Conservation (phyloP, 306 rosid genomes). For the Cyamopsis tetragonoloba region DNA sequence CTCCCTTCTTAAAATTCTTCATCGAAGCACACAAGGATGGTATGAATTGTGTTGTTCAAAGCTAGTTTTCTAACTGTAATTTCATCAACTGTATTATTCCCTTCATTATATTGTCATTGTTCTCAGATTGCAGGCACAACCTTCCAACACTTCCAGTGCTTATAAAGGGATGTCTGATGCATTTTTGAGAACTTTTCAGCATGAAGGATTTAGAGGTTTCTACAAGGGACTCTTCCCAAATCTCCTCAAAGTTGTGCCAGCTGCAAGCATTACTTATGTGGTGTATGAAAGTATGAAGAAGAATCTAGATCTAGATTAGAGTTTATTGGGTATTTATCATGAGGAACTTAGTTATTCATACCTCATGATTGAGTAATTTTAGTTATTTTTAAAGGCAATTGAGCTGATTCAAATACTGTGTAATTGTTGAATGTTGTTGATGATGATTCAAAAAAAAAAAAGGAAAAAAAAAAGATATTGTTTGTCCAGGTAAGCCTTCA, state of each 20-base stretch:
- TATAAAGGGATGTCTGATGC: constrained; percentile 52
- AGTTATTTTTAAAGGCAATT: constrained; percentile 13
- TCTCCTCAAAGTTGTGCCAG: constrained; percentile 55
- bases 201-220: constrained; percentile 42
- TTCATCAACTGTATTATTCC: too few species aligned
- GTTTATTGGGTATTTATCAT: neutral
- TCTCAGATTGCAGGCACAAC: constrained; percentile 52
- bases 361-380: constrained; percentile 10
- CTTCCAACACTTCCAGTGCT: constrained; percentile 24
- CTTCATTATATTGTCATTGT: neutral
- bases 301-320: constrained; percentile 37
- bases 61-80: constrained; percentile 1
- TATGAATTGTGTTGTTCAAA: neutral
- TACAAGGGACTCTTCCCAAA: constrained; percentile 49
- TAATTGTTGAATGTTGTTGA: constrained; percentile 26
- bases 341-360: neutral
- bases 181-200: constrained; percentile 36
- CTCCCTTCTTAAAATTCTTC: neutral
- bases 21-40: neutral
- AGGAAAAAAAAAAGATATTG: constrained; percentile 15
- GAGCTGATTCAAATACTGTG: constrained; percentile 30
- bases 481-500: constrained; percentile 28
- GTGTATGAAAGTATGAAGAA: constrained; percentile 49
- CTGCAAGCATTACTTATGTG: constrained; percentile 52
- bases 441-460: too few species aligned